phyloP scores from a whole-genome alignment of 2,329 filamentous ascomycete species.

The Graphilbum fragrans region DNA sequence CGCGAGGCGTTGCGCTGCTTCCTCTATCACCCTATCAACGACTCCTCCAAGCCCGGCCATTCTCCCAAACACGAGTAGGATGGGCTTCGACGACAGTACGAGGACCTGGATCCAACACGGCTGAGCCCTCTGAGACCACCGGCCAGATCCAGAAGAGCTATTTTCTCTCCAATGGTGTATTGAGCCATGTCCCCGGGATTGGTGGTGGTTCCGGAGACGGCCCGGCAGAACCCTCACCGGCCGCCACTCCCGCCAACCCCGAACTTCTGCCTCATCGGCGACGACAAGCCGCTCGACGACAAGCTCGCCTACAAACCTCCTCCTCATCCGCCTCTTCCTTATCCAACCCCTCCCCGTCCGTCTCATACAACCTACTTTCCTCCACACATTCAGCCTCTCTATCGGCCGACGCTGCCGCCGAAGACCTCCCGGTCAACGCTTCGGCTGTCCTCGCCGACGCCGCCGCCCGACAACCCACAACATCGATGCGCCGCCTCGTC shows the following conservation, averaged over 20 bases:
- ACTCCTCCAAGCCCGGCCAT: no score
- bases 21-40: no score
- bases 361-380: background rate
- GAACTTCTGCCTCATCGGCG: constrained; percentile 10
- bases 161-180: constrained; percentile 21
- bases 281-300: constrained; percentile 10
- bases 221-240: background rate
- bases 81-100: no score
- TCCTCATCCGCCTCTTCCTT: background rate
- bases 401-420: background rate
- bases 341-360: background rate
- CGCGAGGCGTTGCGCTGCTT: constrained; percentile 3
- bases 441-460: constrained; percentile 43
- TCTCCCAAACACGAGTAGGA: no score
- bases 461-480: constrained; percentile 34
- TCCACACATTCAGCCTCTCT: background rate
- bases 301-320: background rate
- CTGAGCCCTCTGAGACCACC: constrained; percentile 2
- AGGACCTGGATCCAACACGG: background rate
- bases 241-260: background rate
- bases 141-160: constrained; percentile 17
- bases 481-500: constrained; percentile 51
- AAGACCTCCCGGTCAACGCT: constrained; percentile 18
- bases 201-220: background rate
- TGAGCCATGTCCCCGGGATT: constrained; percentile 13